These are phyloP conservation scores for Talaromyces sp. DNA, from an alignment of 2,329 filamentous ascomycete genomes.

Conservation along the genomic window DNA sequence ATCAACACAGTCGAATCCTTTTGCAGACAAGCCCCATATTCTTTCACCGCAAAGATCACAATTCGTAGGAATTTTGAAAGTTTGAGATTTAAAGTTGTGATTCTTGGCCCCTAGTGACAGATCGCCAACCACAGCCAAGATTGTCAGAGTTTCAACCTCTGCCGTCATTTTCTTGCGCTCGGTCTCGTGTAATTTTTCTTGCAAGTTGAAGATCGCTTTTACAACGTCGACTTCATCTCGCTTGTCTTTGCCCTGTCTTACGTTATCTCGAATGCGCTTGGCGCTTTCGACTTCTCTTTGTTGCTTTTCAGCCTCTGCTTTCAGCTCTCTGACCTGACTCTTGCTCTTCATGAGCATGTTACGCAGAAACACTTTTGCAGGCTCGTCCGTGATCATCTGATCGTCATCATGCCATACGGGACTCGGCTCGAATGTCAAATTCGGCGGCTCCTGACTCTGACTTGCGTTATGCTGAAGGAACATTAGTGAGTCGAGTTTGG, in stretches of 20 bases:
- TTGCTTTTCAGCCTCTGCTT: slow-evolving; percentile 81
- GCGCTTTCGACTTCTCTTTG: slow-evolving; percentile 76
- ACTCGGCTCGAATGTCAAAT: slow-evolving; percentile 87
- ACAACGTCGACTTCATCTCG: slow-evolving; percentile 85
- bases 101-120: slow-evolving; percentile 88
- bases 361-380: slow-evolving; percentile 82
- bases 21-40: slow-evolving; percentile 95
- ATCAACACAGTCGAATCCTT: slow-evolving; percentile 92
- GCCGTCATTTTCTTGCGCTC: slow-evolving; percentile 81
- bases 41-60: slow-evolving; percentile 95
- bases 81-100: slow-evolving; percentile 98
- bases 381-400: slow-evolving; percentile 78
- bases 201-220: slow-evolving; percentile 74
- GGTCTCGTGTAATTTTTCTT: slow-evolving; percentile 79
- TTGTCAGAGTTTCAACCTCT: slow-evolving; percentile 89
- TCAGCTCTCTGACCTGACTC: slow-evolving; percentile 71
- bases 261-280: slow-evolving; percentile 68
- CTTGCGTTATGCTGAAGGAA: slow-evolving; percentile 89
- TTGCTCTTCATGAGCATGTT: slow-evolving; percentile 93
- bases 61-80: slow-evolving; percentile 98
- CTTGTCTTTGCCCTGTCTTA: slow-evolving; percentile 81
- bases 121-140: slow-evolving; percentile 87
- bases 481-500: slow-evolving; percentile 93
- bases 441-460: slow-evolving; percentile 75
- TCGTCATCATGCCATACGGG: slow-evolving; percentile 97